Evolutionary conservation across 1,284 basidiomycete genomes (phyloP).

Genomic region (Tausonia pullulans): DNA sequence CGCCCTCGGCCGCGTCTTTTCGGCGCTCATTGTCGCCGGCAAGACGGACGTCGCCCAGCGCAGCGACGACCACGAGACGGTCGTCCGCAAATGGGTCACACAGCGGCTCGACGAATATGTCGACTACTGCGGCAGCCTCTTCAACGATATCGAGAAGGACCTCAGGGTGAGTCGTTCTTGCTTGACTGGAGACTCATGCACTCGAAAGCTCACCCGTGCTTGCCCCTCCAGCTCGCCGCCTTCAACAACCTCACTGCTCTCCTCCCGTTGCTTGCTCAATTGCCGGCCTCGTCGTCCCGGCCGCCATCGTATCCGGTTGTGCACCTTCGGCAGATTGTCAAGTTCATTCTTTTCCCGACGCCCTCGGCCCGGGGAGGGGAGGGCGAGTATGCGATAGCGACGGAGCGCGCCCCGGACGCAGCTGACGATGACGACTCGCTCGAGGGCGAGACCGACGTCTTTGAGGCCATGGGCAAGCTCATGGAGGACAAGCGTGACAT

Average conservation of each 20-base stretch:
- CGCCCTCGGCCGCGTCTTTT: conserved; percentile 68
- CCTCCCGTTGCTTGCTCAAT: conserved; percentile 49
- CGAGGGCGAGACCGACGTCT: conserved; percentile 52
- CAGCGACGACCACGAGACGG: conserved; percentile 35
- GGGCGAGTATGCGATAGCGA: conserved; percentile 2
- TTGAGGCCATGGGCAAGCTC: conserved; percentile 31
- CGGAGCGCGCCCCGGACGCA: not conserved
- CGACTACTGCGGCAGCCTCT: conserved; percentile 51
- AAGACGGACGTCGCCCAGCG: not conserved
- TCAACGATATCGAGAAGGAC: conserved; percentile 59
- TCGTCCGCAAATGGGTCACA: conserved; percentile 64
- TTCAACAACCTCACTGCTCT: conserved; percentile 70
- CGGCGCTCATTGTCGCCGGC: conserved; percentile 48
- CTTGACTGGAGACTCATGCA: not conserved
- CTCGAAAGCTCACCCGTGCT: too few species aligned
- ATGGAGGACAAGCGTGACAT: conserved; percentile 53
- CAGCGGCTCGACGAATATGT: conserved; percentile 57
- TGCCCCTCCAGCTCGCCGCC: conserved; percentile 48
- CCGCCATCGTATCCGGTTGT: conserved; percentile 39
- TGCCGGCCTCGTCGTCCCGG: conserved; percentile 47
- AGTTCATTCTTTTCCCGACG: conserved; percentile 26
- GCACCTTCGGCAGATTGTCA: conserved; percentile 30
- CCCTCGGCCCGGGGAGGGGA: conserved; percentile 27
- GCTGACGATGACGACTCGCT: conserved; percentile 31
- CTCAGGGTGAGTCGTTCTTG: conserved; percentile 39